These are phyloP conservation scores for Gossypium aridum DNA, from an alignment of 441 rosid species.

Conservation along the genomic window DNA sequence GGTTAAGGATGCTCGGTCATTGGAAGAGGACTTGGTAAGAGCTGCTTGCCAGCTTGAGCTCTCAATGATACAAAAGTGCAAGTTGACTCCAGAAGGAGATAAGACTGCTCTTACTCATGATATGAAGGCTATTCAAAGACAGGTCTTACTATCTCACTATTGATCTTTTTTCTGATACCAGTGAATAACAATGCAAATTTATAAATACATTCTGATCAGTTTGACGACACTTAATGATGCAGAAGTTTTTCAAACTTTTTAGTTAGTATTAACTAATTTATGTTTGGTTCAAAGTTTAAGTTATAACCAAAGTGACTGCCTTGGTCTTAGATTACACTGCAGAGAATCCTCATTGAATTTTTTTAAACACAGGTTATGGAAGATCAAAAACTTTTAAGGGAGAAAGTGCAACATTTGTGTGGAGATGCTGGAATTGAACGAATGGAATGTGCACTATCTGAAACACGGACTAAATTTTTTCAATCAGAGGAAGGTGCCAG, in stretches of 20 bases:
- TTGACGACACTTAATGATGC: neutral
- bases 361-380: constrained; percentile 53
- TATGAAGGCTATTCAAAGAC: constrained; percentile 80
- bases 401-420: constrained; percentile 69
- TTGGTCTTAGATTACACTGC: neutral
- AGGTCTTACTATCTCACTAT: constrained; percentile 35
- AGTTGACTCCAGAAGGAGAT: constrained; percentile 56
- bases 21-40: constrained; percentile 89
- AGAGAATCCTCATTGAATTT: constrained; percentile 2
- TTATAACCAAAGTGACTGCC: neutral
- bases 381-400: constrained; percentile 80
- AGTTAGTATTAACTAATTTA: neutral
- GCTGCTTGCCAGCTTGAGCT: constrained; percentile 99
- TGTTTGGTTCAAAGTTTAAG: neutral
- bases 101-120: constrained; percentile 61
- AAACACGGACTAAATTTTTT: constrained; percentile 57
- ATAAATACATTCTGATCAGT: neutral
- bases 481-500: constrained; percentile 54
- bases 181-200: neutral
- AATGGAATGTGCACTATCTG: constrained; percentile 76
- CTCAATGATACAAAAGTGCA: constrained; percentile 90
- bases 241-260: neutral
- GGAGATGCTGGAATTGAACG: constrained; percentile 74
- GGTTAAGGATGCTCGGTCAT: constrained; percentile 79
- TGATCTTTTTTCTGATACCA: neutral